A percentile compares a stretch with the other conserved stretches of the same genome.
These are phyloP conservation scores for Fusarium buharicum DNA, from an alignment of 2,329 filamentous ascomycete genomes.

Conservation along the genomic window DNA sequence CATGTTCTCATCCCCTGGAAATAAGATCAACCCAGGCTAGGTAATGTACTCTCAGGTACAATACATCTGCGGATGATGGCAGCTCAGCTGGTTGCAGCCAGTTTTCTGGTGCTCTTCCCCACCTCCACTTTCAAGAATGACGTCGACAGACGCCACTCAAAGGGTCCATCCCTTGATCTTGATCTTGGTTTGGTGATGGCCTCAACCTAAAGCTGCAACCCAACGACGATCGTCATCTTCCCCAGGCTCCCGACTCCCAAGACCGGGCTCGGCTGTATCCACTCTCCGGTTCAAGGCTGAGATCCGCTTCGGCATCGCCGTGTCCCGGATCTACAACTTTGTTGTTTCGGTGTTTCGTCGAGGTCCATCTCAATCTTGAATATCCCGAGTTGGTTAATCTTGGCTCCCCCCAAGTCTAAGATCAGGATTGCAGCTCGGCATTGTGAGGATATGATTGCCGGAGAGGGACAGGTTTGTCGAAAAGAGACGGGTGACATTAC, in stretches of 20 bases:
- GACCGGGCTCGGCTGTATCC: slow-evolving; percentile 3
- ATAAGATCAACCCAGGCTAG: not conserved
- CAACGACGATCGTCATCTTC: slow-evolving; percentile 33
- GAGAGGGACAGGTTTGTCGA: not conserved
- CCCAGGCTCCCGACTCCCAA: not conserved
- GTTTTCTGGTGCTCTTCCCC: slow-evolving; percentile 19
- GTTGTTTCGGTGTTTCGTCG: slow-evolving; percentile 22
- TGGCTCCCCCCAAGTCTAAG: not conserved
- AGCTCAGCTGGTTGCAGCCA: slow-evolving; percentile 31
- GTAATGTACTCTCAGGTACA: slow-evolving; percentile 16
- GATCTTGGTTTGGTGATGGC: slow-evolving; percentile 27
- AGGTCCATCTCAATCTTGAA: slow-evolving; percentile 5
- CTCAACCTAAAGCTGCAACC: slow-evolving; percentile 32
- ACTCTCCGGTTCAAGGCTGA: slow-evolving; percentile 13
- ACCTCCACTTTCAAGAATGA: slow-evolving; percentile 30
- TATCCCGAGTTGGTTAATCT: slow-evolving; percentile 19
- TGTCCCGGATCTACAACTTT: slow-evolving; percentile 30
- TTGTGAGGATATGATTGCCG: not conserved
- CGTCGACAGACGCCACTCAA: slow-evolving; percentile 32
- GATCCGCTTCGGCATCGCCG: slow-evolving; percentile 37
- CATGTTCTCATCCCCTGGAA: not conserved
- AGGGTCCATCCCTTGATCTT: slow-evolving; percentile 15
- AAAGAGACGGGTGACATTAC: not conserved
- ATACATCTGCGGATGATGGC: not conserved
- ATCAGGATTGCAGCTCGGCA: slow-evolving; percentile 21